These are phyloP conservation scores for Moricandia moricandioides DNA, from an alignment of 345 rosid genomes.

Conservation along the genomic window DNA sequence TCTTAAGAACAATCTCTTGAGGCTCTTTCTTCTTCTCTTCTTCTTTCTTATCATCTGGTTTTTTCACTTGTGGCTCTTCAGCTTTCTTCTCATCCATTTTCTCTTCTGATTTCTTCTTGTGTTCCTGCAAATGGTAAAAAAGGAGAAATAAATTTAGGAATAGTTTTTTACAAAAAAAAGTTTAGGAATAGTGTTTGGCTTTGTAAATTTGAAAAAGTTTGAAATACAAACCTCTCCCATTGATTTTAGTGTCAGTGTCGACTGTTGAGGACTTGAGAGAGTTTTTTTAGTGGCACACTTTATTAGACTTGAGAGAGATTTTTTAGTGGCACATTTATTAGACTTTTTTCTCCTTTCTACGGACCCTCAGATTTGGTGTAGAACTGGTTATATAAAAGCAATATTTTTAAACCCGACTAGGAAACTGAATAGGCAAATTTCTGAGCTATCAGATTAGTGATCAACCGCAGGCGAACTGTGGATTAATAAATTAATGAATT, in stretches of 20 bases:
- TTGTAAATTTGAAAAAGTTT: conserved; percentile 15
- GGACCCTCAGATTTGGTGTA: too few species aligned
- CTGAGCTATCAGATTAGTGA: too few species aligned
- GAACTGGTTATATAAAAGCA: too few species aligned
- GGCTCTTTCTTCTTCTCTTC: conserved; percentile 46
- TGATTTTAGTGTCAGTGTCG: conserved; percentile 38
- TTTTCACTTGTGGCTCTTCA: conserved; percentile 61
- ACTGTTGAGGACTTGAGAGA: conserved; percentile 6
- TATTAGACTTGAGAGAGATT: not conserved
- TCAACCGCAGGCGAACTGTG: too few species aligned
- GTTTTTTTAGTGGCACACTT: conserved; percentile 29
- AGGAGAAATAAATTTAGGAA: not conserved
- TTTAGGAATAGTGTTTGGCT: conserved; percentile 7
- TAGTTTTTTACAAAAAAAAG: not conserved
- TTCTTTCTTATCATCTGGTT: conserved; percentile 49
- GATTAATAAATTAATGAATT: too few species aligned
- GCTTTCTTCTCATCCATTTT: conserved; percentile 30
- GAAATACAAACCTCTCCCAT: conserved; percentile 64
- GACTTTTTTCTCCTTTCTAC: too few species aligned
- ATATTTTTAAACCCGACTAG: too few species aligned
- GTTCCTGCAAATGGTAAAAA: conserved; percentile 14
- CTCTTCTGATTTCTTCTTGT: conserved; percentile 18
- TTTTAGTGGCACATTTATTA: too few species aligned
- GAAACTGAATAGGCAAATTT: too few species aligned
- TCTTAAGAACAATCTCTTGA: conserved; percentile 69